These are phyloP conservation scores for Cryptococcus sp. DNA, from an alignment of 1,284 basidiomycete species.

Conservation along the genomic window DNA sequence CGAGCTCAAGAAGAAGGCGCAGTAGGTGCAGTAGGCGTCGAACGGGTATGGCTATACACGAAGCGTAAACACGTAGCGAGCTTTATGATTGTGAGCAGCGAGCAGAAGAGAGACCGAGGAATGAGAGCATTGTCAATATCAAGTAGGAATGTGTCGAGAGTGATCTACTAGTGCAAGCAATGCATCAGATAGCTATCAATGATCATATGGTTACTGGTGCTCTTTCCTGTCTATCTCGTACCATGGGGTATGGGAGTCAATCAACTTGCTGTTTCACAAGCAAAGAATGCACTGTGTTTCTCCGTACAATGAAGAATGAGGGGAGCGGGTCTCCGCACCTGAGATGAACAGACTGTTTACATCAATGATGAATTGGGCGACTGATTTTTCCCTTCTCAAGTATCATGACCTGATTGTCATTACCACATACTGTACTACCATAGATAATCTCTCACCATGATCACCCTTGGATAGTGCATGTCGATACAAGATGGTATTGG, in stretches of 20 bases:
- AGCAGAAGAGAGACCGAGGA: neutral
- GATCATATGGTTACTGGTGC: too few species aligned
- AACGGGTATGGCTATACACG: neutral
- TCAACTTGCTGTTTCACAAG: too few species aligned
- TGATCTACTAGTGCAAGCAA: neutral
- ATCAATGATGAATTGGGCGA: neutral
- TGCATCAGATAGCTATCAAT: too few species aligned
- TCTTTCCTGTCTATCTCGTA: too few species aligned
- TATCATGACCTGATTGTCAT: neutral
- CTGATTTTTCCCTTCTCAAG: neutral
- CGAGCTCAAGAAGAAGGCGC: slow-evolving; percentile 22
- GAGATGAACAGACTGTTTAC: neutral
- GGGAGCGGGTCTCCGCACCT: too few species aligned
- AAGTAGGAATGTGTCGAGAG: neutral
- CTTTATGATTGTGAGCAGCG: neutral
- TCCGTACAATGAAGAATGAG: too few species aligned
- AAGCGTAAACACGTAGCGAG: neutral
- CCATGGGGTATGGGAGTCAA: too few species aligned
- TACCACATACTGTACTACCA: neutral
- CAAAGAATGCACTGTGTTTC: too few species aligned
- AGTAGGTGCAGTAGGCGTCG: neutral
- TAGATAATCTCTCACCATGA: neutral
- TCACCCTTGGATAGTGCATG: neutral
- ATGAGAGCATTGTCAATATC: neutral
- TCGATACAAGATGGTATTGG: neutral